Conservation (phyloP, 495 filamentous ascomycete species). For the Amorphotheca resinae region DNA sequence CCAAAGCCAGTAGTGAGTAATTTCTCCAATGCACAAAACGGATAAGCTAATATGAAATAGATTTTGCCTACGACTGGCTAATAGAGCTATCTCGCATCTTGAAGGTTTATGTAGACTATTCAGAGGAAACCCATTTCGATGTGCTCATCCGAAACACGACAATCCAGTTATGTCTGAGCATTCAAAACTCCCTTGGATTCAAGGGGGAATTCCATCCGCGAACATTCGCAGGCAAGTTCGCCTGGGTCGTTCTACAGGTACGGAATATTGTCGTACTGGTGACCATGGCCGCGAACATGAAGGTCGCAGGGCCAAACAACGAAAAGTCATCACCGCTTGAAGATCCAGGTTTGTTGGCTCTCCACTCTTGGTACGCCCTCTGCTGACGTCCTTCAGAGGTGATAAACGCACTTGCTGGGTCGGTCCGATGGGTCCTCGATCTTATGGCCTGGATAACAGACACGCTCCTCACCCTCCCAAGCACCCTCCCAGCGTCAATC, state of each 20-base stretch:
- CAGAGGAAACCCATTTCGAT: constrained; percentile 53
- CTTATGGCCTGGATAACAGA: constrained; percentile 58
- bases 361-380: constrained; percentile 3
- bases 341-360: constrained; percentile 33
- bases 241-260: constrained; percentile 61
- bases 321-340: constrained; percentile 41
- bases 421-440: constrained; percentile 53
- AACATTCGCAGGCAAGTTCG: constrained; percentile 51
- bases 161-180: constrained; percentile 56
- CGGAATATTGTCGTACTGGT: constrained; percentile 57
- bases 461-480: constrained; percentile 31
- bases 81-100: constrained; percentile 54
- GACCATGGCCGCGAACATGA: constrained; percentile 42
- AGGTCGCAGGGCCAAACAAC: constrained; percentile 27
- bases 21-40: background rate
- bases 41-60: constrained; percentile 29
- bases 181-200: constrained; percentile 58
- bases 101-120: constrained; percentile 56
- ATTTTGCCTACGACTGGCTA: constrained; percentile 41
- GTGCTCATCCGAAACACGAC: constrained; percentile 54
- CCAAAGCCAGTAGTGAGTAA: constrained; percentile 26
- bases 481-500: constrained; percentile 10
- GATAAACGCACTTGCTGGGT: constrained; percentile 41
- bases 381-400: constrained; percentile 29
- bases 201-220: constrained; percentile 45